A percentile compares a stretch with the other conserved stretches of the same genome.
These are phyloP conservation scores for Curvularia spicifera DNA, from an alignment of 2,329 filamentous ascomycete genomes.

Conservation along the genomic window DNA sequence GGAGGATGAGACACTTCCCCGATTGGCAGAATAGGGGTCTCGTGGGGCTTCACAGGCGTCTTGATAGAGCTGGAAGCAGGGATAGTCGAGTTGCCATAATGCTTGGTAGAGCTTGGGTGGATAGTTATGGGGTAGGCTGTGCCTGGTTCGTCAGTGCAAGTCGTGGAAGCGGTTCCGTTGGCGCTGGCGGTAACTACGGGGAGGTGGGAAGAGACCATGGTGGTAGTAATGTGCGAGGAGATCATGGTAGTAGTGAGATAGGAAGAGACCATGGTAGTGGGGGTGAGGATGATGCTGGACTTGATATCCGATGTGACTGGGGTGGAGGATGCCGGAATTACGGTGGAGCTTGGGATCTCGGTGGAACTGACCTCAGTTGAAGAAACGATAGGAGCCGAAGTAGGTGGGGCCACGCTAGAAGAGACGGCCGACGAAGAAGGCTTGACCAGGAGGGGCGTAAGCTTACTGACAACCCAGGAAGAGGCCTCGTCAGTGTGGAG, in stretches of 20 bases:
- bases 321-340: not conserved
- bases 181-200: slow-evolving; percentile 4
- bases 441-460: slow-evolving; percentile 10
- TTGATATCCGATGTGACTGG: not conserved
- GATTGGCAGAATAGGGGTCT: slow-evolving; percentile 10
- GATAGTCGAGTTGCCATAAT: slow-evolving; percentile 13
- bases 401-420: slow-evolving; percentile 7
- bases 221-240: not conserved
- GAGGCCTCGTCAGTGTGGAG: slow-evolving; percentile 13
- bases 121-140: slow-evolving; percentile 4
- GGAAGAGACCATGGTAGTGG: slow-evolving; percentile 5
- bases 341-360: slow-evolving; percentile 2
- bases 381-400: not conserved
- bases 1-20: not conserved
- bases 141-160: not conserved
- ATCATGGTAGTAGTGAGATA: not conserved
- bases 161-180: slow-evolving; percentile 1
- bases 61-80: not conserved
- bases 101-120: not conserved
- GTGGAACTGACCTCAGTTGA: slow-evolving; percentile 3
- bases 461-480: slow-evolving; percentile 11
- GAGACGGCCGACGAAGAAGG: slow-evolving; percentile 3
- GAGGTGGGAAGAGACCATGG: slow-evolving; percentile 9
- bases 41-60: slow-evolving; percentile 4
- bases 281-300: not conserved